A percentile compares a stretch with the other conserved stretches of the same genome.
phyloP scores from a whole-genome alignment of 2,329 filamentous ascomycete genomes.

The Metarhizium brunneum region DNA sequence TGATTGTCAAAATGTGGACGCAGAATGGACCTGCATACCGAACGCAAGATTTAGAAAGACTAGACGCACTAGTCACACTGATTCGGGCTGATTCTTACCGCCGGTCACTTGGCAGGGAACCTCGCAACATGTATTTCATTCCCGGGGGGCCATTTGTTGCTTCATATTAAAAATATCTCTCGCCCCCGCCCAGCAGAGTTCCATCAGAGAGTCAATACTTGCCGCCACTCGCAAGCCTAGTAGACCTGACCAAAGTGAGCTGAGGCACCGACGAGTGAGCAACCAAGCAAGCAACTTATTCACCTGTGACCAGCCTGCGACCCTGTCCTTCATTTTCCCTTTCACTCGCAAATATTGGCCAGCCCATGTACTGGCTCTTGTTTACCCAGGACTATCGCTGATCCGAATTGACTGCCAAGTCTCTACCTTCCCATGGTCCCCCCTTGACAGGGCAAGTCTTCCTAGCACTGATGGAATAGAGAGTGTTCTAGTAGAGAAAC shows the following conservation, averaged over 20 bases:
- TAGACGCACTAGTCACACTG: neutral
- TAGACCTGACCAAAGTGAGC: conserved; percentile 8
- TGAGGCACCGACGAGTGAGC: conserved; percentile 2
- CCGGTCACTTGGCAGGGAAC: conserved; percentile 7
- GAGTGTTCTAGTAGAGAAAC: neutral
- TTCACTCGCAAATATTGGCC: neutral
- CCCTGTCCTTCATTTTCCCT: neutral
- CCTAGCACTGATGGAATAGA: neutral
- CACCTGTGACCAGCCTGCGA: neutral
- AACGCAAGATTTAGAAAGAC: conserved; percentile 4
- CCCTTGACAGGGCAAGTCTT: neutral
- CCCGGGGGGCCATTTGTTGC: conserved; percentile 5
- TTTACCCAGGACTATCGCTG: neutral
- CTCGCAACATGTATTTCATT: neutral
- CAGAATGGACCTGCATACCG: conserved; percentile 6
- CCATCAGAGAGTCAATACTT: conserved; percentile 7
- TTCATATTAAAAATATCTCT: conserved; percentile 10
- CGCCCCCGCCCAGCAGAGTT: conserved; percentile 9
- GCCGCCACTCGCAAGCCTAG: conserved; percentile 6
- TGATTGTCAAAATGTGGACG: conserved; percentile 5
- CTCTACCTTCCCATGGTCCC: neutral
- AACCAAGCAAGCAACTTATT: conserved; percentile 1
- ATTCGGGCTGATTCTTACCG: conserved; percentile 5
- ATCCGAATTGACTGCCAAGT: neutral
- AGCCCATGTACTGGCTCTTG: neutral